Conservation (phyloP, 2,329 filamentous ascomycete species). For the Epichloe aotearoae region DNA sequence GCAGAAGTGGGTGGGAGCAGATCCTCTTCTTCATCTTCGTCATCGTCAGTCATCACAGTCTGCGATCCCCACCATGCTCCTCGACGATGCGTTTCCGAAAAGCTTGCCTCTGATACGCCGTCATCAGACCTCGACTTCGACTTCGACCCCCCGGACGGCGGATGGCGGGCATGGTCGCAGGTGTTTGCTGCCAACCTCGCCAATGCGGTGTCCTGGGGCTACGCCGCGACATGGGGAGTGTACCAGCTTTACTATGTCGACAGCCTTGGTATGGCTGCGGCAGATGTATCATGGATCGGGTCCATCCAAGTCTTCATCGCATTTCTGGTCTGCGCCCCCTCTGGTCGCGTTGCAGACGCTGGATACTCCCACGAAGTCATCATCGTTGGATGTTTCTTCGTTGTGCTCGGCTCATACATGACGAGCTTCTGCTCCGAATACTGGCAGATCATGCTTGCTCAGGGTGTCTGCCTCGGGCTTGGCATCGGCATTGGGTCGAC, state of each 20-base stretch:
- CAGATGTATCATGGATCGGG: slow-evolving; percentile 32
- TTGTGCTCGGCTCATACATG: slow-evolving; percentile 34
- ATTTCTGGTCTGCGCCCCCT: slow-evolving; percentile 34
- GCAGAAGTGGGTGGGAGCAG: not conserved
- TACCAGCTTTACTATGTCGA: slow-evolving; percentile 40
- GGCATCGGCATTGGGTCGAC: slow-evolving; percentile 45
- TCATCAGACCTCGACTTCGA: not conserved
- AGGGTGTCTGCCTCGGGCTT: slow-evolving; percentile 37
- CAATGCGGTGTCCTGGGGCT: slow-evolving; percentile 38
- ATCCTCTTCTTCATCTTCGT: not conserved
- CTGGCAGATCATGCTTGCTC: slow-evolving; percentile 40
- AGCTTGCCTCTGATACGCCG: not conserved
- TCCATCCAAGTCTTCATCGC: slow-evolving; percentile 37
- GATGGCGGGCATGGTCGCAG: slow-evolving; percentile 35
- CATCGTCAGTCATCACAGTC: not conserved
- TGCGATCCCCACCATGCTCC: not conserved
- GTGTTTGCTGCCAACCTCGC: slow-evolving; percentile 33
- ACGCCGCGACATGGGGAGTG: slow-evolving; percentile 34
- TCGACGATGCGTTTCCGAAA: not conserved
- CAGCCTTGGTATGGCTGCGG: slow-evolving; percentile 19
- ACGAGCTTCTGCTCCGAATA: slow-evolving; percentile 31
- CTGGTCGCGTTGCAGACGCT: slow-evolving; percentile 36
- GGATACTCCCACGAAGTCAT: slow-evolving; percentile 32
- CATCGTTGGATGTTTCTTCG: slow-evolving; percentile 25
- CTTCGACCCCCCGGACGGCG: slow-evolving; percentile 27